phyloP scores from a whole-genome alignment of 2,329 filamentous ascomycete genomes.

The Aspergillus intermedius region DNA sequence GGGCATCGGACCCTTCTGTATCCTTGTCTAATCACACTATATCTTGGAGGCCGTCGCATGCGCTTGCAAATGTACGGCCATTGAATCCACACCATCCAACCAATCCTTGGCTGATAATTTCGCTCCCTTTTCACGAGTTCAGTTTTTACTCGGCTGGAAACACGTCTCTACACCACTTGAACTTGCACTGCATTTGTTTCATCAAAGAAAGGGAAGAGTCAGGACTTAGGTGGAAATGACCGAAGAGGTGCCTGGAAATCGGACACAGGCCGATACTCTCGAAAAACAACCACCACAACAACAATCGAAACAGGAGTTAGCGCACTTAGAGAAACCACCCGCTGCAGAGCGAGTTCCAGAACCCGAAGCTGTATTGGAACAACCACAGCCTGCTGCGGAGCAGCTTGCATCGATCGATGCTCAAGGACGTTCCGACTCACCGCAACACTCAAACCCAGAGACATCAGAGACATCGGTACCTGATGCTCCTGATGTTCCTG shows the following conservation, averaged over 20 bases:
- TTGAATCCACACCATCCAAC: slow-evolving; percentile 23
- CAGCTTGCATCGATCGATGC: slow-evolving; percentile 14
- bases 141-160: slow-evolving; percentile 24
- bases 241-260: slow-evolving; percentile 22
- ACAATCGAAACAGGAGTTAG: slow-evolving; percentile 7
- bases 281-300: slow-evolving; percentile 10
- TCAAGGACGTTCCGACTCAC: slow-evolving; percentile 8
- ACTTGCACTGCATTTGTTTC: slow-evolving; percentile 24
- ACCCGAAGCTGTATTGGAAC: slow-evolving; percentile 12
- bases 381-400: slow-evolving; percentile 11
- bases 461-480: slow-evolving; percentile 7
- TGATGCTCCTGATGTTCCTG: slow-evolving; percentile 5
- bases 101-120: slow-evolving; percentile 19
- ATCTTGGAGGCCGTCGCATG: slow-evolving; percentile 23
- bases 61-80: slow-evolving; percentile 26
- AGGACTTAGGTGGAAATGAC: slow-evolving; percentile 30
- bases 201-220: slow-evolving; percentile 24
- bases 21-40: slow-evolving; percentile 24
- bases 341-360: slow-evolving; percentile 4
- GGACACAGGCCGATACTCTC: slow-evolving; percentile 18
- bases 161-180: slow-evolving; percentile 21
- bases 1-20: slow-evolving; percentile 11
- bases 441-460: slow-evolving; percentile 10
- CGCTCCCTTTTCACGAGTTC: slow-evolving; percentile 8
- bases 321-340: slow-evolving; percentile 5